Conservation (phyloP, 306 rosid species). For the Luffa acutangula region DNA sequence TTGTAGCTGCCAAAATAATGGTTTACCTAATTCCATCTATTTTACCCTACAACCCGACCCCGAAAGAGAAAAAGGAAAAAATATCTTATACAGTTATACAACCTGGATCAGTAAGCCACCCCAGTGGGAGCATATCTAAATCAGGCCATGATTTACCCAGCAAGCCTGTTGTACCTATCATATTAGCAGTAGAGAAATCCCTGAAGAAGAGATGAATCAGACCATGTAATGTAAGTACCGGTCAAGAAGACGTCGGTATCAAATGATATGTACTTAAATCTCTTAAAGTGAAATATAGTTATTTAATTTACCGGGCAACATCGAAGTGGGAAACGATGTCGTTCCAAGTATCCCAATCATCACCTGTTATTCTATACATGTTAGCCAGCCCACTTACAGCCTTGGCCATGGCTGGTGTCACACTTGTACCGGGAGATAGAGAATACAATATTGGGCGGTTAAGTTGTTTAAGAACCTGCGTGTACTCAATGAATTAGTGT, state of each 20-base stretch:
- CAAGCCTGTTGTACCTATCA: conserved; percentile 72
- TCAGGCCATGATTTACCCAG: conserved; percentile 96
- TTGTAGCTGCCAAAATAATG: background rate
- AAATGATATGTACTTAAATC: background rate
- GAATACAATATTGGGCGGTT: conserved; percentile 64
- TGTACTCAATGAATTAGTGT: background rate
- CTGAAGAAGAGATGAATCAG: conserved; percentile 29
- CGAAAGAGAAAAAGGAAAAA: background rate
- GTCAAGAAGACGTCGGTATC: background rate
- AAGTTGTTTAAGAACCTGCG: conserved; percentile 59
- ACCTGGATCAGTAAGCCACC: conserved; percentile 88
- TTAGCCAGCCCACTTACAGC: conserved; percentile 57
- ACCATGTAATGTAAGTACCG: background rate
- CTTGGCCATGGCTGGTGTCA: conserved; percentile 72
- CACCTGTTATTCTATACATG: conserved; percentile 90
- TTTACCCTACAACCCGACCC: background rate
- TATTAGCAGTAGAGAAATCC: conserved; percentile 56
- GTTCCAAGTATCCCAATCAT: conserved; percentile 84
- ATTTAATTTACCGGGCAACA: conserved; percentile 50
- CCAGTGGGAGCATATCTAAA: conserved; percentile 96
- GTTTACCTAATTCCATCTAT: background rate
- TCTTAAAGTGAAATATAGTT: conserved; percentile 1
- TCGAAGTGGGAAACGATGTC: conserved; percentile 68
- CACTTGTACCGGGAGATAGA: conserved; percentile 79
- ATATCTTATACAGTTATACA: background rate